Evolutionary conservation across 202 grass and related monocot genomes (phyloP), one percentile per base, ranked within the genome.

Genomic region (Hordeum pubiflorum): DNA sequence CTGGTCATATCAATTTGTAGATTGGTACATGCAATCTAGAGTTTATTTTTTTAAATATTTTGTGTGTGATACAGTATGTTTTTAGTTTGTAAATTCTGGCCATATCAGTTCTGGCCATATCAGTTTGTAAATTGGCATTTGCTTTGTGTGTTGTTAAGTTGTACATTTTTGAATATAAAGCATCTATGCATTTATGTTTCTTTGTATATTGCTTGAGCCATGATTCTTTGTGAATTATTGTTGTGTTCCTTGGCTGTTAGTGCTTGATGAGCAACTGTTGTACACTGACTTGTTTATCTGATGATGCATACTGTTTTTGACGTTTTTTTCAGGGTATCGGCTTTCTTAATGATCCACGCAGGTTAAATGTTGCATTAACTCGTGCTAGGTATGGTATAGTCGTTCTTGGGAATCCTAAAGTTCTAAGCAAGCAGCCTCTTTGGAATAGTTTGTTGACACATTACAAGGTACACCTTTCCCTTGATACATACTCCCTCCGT

Each of bases 381-480:
- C 92, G 97, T 86, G 97, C 97, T 72, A 83, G 93, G 21, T 99
- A 99, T 84, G 97, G 97, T 58, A 95, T 99, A 83, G 97, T 99
- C 32, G 88, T 99, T 80, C 89, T 99, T 82, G 97, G 97, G 9
- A 99, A 99, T 79, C 97, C 97, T 83, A 99, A 99, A 86, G 97
- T 99, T 77, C 74, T 99, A 55, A 99, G 97, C 86, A 99, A 99
- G 84, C 97, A 99, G 43, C 91, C 91, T 33, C 89, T 99, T 72
- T 99, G 97, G 97, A 99, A 99, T 93, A 84, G 93, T 64, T 91
- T 99, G 79, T 96, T 99, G 89, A 99, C 97, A 12, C 97, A 99
- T 85, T 99, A 99, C 81, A 96, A 99, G 97, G 97, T 96, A 85
- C 29, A 55, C 12, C 9, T 75, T 58, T 86, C 21, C 61, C 38